phyloP scores from a whole-genome alignment of 495 filamentous ascomycete species.

The Aspergillus wentii region DNA sequence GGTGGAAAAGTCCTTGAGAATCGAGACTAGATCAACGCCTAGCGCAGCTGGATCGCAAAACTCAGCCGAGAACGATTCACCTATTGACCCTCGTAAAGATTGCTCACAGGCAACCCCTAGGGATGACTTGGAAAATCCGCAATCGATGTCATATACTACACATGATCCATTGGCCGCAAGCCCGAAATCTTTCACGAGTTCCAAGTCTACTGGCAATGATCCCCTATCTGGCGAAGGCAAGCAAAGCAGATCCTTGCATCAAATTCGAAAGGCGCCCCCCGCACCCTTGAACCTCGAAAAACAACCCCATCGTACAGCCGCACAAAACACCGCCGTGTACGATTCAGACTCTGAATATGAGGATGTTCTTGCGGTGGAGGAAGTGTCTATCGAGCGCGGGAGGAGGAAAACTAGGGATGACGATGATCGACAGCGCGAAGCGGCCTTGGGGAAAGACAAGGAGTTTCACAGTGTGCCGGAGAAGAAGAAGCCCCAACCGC shows the following conservation, averaged over 20 bases:
- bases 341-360: slow-evolving; percentile 83
- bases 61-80: too few species aligned
- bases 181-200: slow-evolving; percentile 12
- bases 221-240: slow-evolving; percentile 12
- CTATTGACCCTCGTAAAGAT: too few species aligned
- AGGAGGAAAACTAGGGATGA: slow-evolving; percentile 82
- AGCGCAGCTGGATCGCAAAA: neutral
- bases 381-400: slow-evolving; percentile 62
- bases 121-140: slow-evolving; percentile 6
- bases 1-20: too few species aligned
- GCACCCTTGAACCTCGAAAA: slow-evolving; percentile 74
- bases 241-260: slow-evolving; percentile 38
- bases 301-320: slow-evolving; percentile 32
- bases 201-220: slow-evolving; percentile 12
- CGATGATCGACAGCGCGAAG: slow-evolving; percentile 76
- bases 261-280: slow-evolving; percentile 75
- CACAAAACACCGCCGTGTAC: slow-evolving; percentile 43
- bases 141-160: slow-evolving; percentile 6
- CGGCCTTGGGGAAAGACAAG: slow-evolving; percentile 55
- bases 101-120: neutral
- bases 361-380: slow-evolving; percentile 64
- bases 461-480: slow-evolving; percentile 61
- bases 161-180: slow-evolving; percentile 14
- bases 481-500: slow-evolving; percentile 39
- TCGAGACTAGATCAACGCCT: too few species aligned